These are phyloP conservation scores for Immersiporthe knoxdaviesiana DNA, from an alignment of 2,329 filamentous ascomycete species.

Conservation along the genomic window DNA sequence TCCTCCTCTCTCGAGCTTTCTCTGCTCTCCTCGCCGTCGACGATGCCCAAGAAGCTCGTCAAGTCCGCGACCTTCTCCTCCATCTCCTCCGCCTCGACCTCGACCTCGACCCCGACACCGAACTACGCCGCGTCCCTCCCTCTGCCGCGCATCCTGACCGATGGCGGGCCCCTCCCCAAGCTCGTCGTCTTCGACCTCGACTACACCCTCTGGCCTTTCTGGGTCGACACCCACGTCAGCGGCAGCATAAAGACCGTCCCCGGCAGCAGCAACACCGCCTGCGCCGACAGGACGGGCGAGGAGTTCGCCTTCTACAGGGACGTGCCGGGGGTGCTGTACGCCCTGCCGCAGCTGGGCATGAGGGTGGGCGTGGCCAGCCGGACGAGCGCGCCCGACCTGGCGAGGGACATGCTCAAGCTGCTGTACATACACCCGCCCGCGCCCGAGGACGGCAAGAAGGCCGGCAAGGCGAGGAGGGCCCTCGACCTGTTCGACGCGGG, in stretches of 20 bases:
- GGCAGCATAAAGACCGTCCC: conserved; percentile 61
- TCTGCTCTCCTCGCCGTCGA: not conserved
- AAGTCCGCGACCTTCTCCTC: conserved; percentile 30
- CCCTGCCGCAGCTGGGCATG: conserved; percentile 50
- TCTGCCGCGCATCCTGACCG: conserved; percentile 49
- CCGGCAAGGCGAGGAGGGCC: conserved; percentile 46
- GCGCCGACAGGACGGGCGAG: conserved; percentile 64
- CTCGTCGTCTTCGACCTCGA: conserved; percentile 94
- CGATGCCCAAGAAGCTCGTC: conserved; percentile 30
- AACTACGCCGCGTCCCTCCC: conserved; percentile 30
- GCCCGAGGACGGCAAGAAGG: conserved; percentile 32
- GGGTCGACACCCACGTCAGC: conserved; percentile 91
- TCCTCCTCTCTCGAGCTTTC: not conserved
- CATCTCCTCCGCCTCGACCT: conserved; percentile 34
- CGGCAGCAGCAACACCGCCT: conserved; percentile 42
- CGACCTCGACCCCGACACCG: conserved; percentile 33
- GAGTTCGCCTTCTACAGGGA: conserved; percentile 71
- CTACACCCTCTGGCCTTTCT: conserved; percentile 99
- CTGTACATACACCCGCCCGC: conserved; percentile 59
- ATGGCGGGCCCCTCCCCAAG: conserved; percentile 73
- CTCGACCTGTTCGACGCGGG: conserved; percentile 64
- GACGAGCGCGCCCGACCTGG: conserved; percentile 78
- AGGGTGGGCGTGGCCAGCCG: conserved; percentile 69
- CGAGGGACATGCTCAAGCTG: conserved; percentile 76
- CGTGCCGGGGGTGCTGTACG: conserved; percentile 68